phyloP scores from a whole-genome alignment of 257 asterid genomes.

The Euphrasia confusa region DNA sequence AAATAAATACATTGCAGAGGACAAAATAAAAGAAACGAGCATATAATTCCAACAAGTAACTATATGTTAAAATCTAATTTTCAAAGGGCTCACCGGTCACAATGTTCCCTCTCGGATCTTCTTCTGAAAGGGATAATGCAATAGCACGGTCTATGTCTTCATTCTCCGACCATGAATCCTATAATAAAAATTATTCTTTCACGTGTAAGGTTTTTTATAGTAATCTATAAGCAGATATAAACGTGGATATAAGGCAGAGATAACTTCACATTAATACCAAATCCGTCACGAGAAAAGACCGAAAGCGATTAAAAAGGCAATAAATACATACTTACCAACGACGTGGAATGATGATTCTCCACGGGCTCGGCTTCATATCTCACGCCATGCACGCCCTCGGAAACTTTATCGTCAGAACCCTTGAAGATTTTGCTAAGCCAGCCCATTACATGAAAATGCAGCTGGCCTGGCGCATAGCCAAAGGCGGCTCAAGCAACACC shows the following conservation, averaged over 20 bases:
- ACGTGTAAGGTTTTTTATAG: neutral
- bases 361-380: constrained; percentile 53
- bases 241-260: neutral
- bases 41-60: neutral
- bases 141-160: constrained; percentile 84
- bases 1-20: no score
- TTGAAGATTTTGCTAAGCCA: constrained; percentile 83
- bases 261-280: no score
- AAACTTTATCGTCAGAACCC: constrained; percentile 57
- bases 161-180: constrained; percentile 66
- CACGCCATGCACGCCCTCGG: constrained; percentile 60
- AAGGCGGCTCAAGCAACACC: constrained; percentile 35
- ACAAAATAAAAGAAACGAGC: neutral
- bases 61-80: neutral
- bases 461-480: constrained; percentile 29
- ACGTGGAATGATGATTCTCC: constrained; percentile 59
- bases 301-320: constrained; percentile 1
- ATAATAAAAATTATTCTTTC: neutral
- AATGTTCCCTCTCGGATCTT: constrained; percentile 66
- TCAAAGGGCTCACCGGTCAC: constrained; percentile 37
- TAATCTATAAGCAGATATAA: neutral
- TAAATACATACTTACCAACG: constrained; percentile 41
- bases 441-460: constrained; percentile 35
- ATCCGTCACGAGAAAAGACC: neutral
- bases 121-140: constrained; percentile 72